Conservation (phyloP, 805 yeast species). For the Candida andamanensis region DNA sequence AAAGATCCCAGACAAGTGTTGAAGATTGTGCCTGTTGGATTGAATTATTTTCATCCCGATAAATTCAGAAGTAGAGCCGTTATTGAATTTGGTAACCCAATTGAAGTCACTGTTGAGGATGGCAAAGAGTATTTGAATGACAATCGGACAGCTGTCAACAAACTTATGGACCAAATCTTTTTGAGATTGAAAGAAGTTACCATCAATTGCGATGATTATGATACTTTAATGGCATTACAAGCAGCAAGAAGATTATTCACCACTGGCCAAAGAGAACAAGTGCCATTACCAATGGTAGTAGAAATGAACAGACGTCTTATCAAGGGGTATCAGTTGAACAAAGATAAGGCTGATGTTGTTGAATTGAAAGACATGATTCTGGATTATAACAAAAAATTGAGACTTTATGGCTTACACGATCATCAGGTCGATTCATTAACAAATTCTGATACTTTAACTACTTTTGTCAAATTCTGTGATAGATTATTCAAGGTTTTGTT, state of each 20-base stretch:
- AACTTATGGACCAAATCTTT: slow-evolving; percentile 25
- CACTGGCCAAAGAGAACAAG: slow-evolving; percentile 24
- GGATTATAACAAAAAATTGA: slow-evolving; percentile 28
- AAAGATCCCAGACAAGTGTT: slow-evolving; percentile 20
- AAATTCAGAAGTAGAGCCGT: slow-evolving; percentile 38
- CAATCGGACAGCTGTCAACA: slow-evolving; percentile 22
- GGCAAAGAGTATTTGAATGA: slow-evolving; percentile 24
- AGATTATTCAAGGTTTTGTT: slow-evolving; percentile 24
- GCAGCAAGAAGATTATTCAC: slow-evolving; percentile 39
- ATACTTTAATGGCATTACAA: slow-evolving; percentile 38
- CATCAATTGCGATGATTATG: slow-evolving; percentile 38
- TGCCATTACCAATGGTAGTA: slow-evolving; percentile 38
- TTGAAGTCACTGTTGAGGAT: slow-evolving; percentile 24
- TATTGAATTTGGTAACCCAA: slow-evolving; percentile 39
- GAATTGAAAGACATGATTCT: slow-evolving; percentile 25
- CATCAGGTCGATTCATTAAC: slow-evolving; percentile 34
- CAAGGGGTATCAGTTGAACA: slow-evolving; percentile 30
- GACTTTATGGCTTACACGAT: slow-evolving; percentile 32
- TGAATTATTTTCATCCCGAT: slow-evolving; percentile 40
- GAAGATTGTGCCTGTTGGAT: slow-evolving; percentile 35
- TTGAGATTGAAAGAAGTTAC: slow-evolving; percentile 35
- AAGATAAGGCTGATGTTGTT: slow-evolving; percentile 30
- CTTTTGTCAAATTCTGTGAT: slow-evolving; percentile 19
- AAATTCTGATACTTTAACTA: slow-evolving; percentile 16
- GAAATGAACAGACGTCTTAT: slow-evolving; percentile 37